Percentiles rank a stretch among this genome's conserved stretches.
Conservation (phyloP, 2,329 filamentous ascomycete genomes). For the Pleoardoris graminearum region DNA sequence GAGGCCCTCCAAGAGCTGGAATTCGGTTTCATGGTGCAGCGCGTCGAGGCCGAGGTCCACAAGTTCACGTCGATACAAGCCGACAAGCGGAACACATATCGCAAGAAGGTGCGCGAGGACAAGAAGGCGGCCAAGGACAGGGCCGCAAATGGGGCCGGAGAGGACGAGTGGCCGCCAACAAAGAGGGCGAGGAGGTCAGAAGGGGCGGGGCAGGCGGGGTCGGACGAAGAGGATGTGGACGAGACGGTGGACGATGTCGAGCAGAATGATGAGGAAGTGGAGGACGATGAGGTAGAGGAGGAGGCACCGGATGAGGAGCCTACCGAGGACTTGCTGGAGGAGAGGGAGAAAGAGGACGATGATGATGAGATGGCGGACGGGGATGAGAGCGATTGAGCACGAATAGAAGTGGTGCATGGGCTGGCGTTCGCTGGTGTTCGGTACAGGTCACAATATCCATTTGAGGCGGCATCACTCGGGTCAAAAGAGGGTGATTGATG, state of each 20-base stretch:
- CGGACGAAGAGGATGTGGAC: conserved; percentile 43
- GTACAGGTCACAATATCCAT: conserved; percentile 12
- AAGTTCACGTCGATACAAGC: conserved; percentile 76
- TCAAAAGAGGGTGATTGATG: not conserved
- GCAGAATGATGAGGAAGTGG: conserved; percentile 55
- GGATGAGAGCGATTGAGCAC: conserved; percentile 48
- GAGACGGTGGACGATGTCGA: conserved; percentile 52
- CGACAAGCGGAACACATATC: conserved; percentile 73
- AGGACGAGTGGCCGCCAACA: conserved; percentile 52
- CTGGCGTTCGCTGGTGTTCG: conserved; percentile 30
- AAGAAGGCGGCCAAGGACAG: conserved; percentile 50
- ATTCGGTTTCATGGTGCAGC: conserved; percentile 70
- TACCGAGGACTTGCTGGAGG: conserved; percentile 49
- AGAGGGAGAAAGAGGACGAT: conserved; percentile 49
- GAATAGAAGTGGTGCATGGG: conserved; percentile 25
- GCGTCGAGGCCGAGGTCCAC: conserved; percentile 74
- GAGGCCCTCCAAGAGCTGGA: conserved; percentile 77
- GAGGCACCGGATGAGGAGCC: conserved; percentile 57
- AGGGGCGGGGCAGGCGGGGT: conserved; percentile 42
- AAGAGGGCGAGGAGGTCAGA: conserved; percentile 52
- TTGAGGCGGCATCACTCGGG: not conserved
- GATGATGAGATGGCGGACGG: conserved; percentile 60
- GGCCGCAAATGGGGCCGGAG: conserved; percentile 31
- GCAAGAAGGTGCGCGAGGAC: conserved; percentile 68
- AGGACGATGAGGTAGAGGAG: conserved; percentile 59